phyloP scores from a whole-genome alignment of 352 stramenopile genomes.

The Peronospora tabacina region DNA sequence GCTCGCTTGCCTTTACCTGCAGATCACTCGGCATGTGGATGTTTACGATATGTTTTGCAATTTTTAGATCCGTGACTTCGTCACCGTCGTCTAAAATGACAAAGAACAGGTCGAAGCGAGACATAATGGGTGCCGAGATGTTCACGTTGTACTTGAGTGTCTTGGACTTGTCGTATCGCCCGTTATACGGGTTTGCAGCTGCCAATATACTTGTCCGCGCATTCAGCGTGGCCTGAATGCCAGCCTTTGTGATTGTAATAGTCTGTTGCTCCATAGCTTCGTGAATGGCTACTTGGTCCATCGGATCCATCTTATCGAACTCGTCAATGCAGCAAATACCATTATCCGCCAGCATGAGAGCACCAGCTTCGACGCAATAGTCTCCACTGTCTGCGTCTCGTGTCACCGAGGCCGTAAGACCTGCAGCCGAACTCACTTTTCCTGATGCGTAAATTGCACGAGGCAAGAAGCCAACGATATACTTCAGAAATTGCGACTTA shows the following conservation, averaged over 20 bases:
- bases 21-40: constrained; percentile 84
- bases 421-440: constrained; percentile 96
- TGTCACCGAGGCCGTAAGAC: constrained; percentile 95
- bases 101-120: constrained; percentile 99
- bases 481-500: constrained; percentile 99
- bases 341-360: constrained; percentile 97
- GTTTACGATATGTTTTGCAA: constrained; percentile 97
- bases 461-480: constrained; percentile 90
- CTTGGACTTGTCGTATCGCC: constrained; percentile 89
- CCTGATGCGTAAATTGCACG: constrained; percentile 98
- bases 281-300: constrained; percentile 98
- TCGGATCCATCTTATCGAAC: constrained; percentile 98
- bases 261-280: constrained; percentile 99
- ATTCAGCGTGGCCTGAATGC: constrained; percentile 98
- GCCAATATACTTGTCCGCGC: constrained; percentile 99
- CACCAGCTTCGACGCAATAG: constrained; percentile 88
- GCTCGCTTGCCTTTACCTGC: constrained; percentile 21
- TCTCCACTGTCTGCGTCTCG: constrained; percentile 91
- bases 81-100: constrained; percentile 97
- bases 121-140: constrained; percentile 95
- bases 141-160: constrained; percentile 87
- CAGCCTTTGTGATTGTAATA: constrained; percentile 97
- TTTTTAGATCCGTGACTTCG: constrained; percentile 89
- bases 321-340: constrained; percentile 99
- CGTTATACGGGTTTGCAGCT: constrained; percentile 97